A percentile compares a stretch with the other conserved stretches of the same genome.
Evolutionary conservation across 352 stramenopile species (phyloP).

Genomic region (Pythium scleroteichum): DNA sequence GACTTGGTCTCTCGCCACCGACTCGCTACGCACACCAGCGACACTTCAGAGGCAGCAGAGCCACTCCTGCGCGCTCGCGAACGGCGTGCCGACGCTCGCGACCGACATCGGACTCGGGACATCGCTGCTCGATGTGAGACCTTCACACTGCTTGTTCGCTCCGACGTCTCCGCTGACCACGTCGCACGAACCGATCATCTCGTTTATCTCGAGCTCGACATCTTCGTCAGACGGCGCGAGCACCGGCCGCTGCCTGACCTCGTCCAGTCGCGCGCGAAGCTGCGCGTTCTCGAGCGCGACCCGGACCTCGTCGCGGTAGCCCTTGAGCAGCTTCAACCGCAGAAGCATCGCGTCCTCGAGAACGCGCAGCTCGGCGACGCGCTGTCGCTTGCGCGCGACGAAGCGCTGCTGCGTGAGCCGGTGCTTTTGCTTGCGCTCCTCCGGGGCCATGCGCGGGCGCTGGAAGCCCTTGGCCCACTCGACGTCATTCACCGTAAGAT

Average conservation of each 20-base stretch:
- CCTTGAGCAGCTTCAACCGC: background rate
- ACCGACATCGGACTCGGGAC: no score
- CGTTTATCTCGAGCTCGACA: background rate
- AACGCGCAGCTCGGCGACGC: background rate
- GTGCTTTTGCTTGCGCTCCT: background rate
- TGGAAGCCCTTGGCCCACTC: conserved; percentile 7
- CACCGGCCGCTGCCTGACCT: background rate
- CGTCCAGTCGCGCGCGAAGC: background rate
- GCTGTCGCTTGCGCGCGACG: conserved; percentile 2
- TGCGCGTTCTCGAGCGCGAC: background rate
- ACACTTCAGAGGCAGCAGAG: no score
- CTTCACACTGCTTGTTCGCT: no score
- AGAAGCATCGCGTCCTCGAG: background rate
- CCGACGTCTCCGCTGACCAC: no score
- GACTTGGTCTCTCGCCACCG: no score
- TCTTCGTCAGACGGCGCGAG: background rate
- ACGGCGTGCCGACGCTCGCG: no score
- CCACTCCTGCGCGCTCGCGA: no score
- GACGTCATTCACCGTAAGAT: background rate
- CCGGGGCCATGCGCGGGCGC: conserved; percentile 5
- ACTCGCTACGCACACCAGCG: no score
- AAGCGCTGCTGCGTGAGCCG: conserved; percentile 1
- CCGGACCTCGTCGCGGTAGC: background rate
- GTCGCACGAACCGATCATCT: no score
- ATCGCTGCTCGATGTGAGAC: no score